A percentile compares a stretch with the other conserved stretches of the same genome.
These are phyloP conservation scores for Leucogyrophana mollusca DNA, from an alignment of 768 basidiomycete genomes.

Conservation along the genomic window DNA sequence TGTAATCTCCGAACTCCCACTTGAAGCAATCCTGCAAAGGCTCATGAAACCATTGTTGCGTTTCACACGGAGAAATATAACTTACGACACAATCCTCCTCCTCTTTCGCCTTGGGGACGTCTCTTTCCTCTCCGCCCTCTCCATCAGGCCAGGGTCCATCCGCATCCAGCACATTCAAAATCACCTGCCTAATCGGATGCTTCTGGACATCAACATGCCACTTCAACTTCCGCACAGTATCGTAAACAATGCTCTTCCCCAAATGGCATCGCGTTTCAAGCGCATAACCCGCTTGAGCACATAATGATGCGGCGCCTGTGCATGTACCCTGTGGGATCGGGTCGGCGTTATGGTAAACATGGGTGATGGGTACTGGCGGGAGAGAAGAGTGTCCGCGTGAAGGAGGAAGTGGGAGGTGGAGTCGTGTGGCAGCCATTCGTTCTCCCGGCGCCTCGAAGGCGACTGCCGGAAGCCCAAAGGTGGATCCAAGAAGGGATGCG, in stretches of 20 bases:
- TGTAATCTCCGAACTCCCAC: constrained; percentile 67
- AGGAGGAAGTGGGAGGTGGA: constrained; percentile 61
- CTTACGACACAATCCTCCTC: constrained; percentile 67
- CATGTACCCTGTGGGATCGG: constrained; percentile 64
- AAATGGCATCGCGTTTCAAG: constrained; percentile 62
- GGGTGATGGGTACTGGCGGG: constrained; percentile 32
- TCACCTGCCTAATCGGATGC: constrained; percentile 55
- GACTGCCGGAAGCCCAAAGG: constrained; percentile 64
- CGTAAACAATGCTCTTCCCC: constrained; percentile 63
- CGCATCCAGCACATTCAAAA: constrained; percentile 52
- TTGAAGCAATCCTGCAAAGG: constrained; percentile 68
- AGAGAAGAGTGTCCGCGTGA: constrained; percentile 3
- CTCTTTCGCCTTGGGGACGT: constrained; percentile 56
- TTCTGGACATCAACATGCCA: constrained; percentile 59
- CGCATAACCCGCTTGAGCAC: constrained; percentile 66
- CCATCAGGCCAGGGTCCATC: constrained; percentile 40
- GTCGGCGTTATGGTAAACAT: constrained; percentile 70
- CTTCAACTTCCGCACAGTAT: constrained; percentile 59
- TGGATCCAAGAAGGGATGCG: constrained; percentile 60
- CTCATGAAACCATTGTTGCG: neutral
- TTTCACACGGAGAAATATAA: constrained; percentile 1
- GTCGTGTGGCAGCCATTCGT: constrained; percentile 54
- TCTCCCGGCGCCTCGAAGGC: constrained; percentile 69
- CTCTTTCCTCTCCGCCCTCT: constrained; percentile 34
- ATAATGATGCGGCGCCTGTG: constrained; percentile 48